phyloP scores from a whole-genome alignment of 2,329 filamentous ascomycete genomes.

The Xylaria sp. region DNA sequence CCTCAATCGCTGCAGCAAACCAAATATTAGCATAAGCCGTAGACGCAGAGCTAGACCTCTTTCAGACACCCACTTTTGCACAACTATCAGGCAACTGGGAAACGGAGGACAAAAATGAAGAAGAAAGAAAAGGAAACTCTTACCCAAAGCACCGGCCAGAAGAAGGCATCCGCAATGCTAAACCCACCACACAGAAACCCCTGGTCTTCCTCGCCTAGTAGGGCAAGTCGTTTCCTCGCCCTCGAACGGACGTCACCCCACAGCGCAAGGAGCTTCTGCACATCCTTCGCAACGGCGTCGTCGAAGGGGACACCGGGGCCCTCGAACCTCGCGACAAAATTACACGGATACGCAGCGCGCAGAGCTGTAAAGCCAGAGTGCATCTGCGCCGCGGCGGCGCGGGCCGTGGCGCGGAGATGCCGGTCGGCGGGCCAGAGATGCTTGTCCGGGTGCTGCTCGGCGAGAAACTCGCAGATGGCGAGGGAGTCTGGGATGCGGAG shows the following conservation, averaged over 20 bases:
- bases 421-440: slow-evolving; percentile 56
- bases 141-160: slow-evolving; percentile 48
- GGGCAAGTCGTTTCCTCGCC: slow-evolving; percentile 38
- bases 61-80: not conserved
- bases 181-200: slow-evolving; percentile 48
- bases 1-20: slow-evolving; percentile 39
- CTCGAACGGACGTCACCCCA: slow-evolving; percentile 42
- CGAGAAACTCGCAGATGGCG: slow-evolving; percentile 60
- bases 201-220: slow-evolving; percentile 39
- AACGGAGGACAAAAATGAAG: not conserved
- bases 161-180: slow-evolving; percentile 49
- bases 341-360: slow-evolving; percentile 57
- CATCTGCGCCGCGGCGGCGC: slow-evolving; percentile 60
- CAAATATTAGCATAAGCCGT: not conserved
- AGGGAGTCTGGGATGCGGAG: slow-evolving; percentile 60
- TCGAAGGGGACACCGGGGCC: slow-evolving; percentile 42
- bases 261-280: slow-evolving; percentile 41
- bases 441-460: slow-evolving; percentile 54
- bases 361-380: slow-evolving; percentile 57
- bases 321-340: slow-evolving; percentile 50
- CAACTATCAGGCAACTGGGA: no score
- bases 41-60: not conserved
- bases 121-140: slow-evolving; percentile 24
- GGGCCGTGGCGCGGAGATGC: slow-evolving; percentile 56
- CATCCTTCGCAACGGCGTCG: slow-evolving; percentile 40